Percentiles rank a stretch among this genome's conserved stretches.
These are phyloP conservation scores for Plasmodium vinckei DNA, from an alignment of 169 alveolate species.

Conservation along the genomic window DNA sequence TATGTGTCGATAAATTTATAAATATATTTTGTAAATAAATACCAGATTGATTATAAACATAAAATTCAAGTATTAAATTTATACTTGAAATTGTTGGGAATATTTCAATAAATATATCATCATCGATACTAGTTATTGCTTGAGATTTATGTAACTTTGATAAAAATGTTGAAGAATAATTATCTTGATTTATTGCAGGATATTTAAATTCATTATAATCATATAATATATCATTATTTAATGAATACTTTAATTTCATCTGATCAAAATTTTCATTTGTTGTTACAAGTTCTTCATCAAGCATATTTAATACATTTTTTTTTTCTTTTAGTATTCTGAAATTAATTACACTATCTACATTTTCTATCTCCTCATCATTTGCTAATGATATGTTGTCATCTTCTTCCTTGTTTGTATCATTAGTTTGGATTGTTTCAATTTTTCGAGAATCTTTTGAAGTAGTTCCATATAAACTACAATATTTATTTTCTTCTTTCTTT, in stretches of 20 bases:
- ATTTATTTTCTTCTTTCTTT: slow-evolving; percentile 60
- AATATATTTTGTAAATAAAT: slow-evolving; percentile 93
- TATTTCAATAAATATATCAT: slow-evolving; percentile 95
- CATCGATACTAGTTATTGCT: slow-evolving; percentile 91
- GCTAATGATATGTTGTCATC: not conserved
- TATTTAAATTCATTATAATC: slow-evolving; percentile 63
- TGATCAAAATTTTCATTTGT: slow-evolving; percentile 50
- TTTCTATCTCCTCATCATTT: slow-evolving; percentile 9
- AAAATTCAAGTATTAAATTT: slow-evolving; percentile 90
- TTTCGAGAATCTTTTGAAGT: slow-evolving; percentile 7
- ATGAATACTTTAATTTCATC: slow-evolving; percentile 42
- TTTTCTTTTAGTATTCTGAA: slow-evolving; percentile 63
- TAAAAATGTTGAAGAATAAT: slow-evolving; percentile 43
- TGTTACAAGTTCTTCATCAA: slow-evolving; percentile 10
- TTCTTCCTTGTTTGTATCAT: not conserved
- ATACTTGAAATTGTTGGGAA: slow-evolving; percentile 90
- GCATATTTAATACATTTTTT: slow-evolving; percentile 35
- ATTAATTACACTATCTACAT: slow-evolving; percentile 44
- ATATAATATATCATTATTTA: slow-evolving; percentile 63
- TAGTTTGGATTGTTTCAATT: not conserved
- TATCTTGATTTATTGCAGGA: slow-evolving; percentile 11
- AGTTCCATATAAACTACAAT: slow-evolving; percentile 50
- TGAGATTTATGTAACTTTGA: slow-evolving; percentile 58
- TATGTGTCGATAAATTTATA: slow-evolving; percentile 91
- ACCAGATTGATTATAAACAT: slow-evolving; percentile 90